Base-by-base conservation (phyloP, 179 eudicot genomes). In the Silene noctiflora region DNA sequence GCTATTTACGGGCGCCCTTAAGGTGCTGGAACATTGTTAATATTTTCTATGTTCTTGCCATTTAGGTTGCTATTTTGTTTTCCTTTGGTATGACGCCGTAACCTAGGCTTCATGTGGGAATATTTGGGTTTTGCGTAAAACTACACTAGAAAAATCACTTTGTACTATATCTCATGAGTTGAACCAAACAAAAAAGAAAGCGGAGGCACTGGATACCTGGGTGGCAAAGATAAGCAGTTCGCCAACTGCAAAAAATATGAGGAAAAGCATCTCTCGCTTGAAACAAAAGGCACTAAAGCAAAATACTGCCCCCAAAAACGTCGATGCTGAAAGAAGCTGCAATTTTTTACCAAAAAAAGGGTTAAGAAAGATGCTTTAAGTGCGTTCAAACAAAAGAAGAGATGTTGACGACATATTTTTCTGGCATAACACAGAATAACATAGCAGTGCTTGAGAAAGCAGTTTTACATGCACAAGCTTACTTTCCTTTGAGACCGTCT, bases 271-370 rank as follows among this genome's bases (percentile, higher is more conserved):
- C 72, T 84, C 71, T 87, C 76, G 88, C 87, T 93, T 88, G 51
- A 87, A 91, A 76, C 95, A 93, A 82, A 93, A 95, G 61, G 96
- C 99, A 69, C 77, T 68, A 62, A 95, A 92, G 86, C 97, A 92
- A 85, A 88, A 92, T 71, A 81, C 81, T 8, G 92, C 97, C 71
- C 99, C 99, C 24, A 85, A 44, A 19, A 91, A 81, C 19, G 97
- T 87, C 72, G 97, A 87, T 33, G 77, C 81, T 8, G 97, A 86
- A 27, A 95, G 93, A 82, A 95, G 93, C 99, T 95, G 91, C 83
- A 89, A 89, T 19, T 13, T 29, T 63, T 63, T 13, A 9, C 1
- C 51, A n/a, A 66, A 21, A n/a, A 76, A 14, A 14, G 53, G 0
- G 55, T 24, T 70, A 9, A 67, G 39, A 72, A 51, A 46, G 20